Base-by-base conservation (phyloP, 345 rosid genomes). In the Heritiera fomes region DNA sequence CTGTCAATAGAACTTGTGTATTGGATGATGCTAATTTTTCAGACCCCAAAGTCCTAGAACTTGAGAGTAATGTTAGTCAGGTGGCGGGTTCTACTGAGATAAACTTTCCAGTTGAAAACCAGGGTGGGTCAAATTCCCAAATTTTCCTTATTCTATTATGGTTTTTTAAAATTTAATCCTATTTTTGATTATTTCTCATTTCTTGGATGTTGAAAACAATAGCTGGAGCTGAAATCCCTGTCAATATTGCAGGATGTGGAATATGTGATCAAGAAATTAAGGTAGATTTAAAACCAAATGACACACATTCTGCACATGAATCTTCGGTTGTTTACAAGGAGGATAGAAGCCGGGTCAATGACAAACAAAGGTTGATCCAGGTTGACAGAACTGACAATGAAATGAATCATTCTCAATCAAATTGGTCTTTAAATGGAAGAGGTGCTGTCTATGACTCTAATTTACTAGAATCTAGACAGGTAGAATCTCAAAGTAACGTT, bases 391-490 rank as follows among this genome's bases (percentile, higher is more conserved):
- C 15, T 56, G 59, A 17, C 14, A 53, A 46, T 41, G 74, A 32
- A 28, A 50, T 28, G 61, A 49, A 77, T 60, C 60, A 55, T 32
- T 58, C 62, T 30, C 58, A 47, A 14, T 79, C 68, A 46, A 12
- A 68, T 73, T 55, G 13, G 45, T 43, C 76, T 52, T 34, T 59
- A 34, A 56, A 64, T 40, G 67, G 9, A 3, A 20, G 67, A 45
- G 75, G 47, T 62, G 79, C 75, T 50, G 28, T n/a, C n/a, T 47
- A 11, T 32, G 62, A 69, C 75, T 53, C 45, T 64, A 62, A 69
- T 78, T 64, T 56, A 46, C 61, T 55, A 47, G 55, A 81, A 58
- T 28, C 73, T 30, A 43, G 41, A 46, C 69, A 38, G 8, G 40
- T 43, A 60, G 68, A 75, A 60, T 28, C 70, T 47, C 59, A 77